These are phyloP conservation scores for Trypanosoma rangeli DNA, from an alignment of 208 protist genomes.

Conservation along the genomic window DNA sequence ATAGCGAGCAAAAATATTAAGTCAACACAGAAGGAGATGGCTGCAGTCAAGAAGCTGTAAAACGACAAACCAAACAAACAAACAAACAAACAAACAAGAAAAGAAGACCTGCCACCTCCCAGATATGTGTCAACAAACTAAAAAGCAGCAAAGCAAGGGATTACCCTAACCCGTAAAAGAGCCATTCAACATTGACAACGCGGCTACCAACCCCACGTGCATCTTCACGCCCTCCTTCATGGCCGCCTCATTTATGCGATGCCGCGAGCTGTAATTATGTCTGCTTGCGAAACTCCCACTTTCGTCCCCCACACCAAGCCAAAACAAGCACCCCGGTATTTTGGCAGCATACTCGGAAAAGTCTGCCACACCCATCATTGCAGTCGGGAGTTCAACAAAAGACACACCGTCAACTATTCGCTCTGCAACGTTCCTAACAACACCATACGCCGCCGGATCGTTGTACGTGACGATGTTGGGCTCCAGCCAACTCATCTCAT, in stretches of 20 bases:
- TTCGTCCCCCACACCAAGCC: constrained; percentile 48
- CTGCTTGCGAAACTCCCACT: constrained; percentile 37
- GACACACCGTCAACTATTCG: constrained; percentile 46
- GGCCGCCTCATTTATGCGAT: constrained; percentile 58
- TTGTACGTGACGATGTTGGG: constrained; percentile 86
- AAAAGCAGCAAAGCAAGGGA: constrained; percentile 4
- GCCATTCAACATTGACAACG: constrained; percentile 48
- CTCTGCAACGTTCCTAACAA: constrained; percentile 45
- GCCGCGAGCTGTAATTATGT: constrained; percentile 76
- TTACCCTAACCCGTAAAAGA: neutral
- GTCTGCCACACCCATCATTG: constrained; percentile 63
- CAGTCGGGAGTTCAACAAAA: constrained; percentile 46
- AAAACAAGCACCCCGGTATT: constrained; percentile 75
- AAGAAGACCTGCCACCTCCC: neutral
- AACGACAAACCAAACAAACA: neutral
- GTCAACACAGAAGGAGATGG: too few species aligned
- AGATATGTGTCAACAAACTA: neutral
- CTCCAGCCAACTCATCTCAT: constrained; percentile 72
- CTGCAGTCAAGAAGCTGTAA: too few species aligned
- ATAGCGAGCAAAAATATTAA: too few species aligned
- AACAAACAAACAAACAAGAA: neutral
- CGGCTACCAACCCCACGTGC: constrained; percentile 61
- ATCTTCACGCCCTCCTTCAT: constrained; percentile 73
- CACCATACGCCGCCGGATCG: constrained; percentile 63
- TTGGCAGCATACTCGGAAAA: constrained; percentile 77